phyloP scores from a whole-genome alignment of 2,329 filamentous ascomycete genomes.

The Aspergillus fructus region DNA sequence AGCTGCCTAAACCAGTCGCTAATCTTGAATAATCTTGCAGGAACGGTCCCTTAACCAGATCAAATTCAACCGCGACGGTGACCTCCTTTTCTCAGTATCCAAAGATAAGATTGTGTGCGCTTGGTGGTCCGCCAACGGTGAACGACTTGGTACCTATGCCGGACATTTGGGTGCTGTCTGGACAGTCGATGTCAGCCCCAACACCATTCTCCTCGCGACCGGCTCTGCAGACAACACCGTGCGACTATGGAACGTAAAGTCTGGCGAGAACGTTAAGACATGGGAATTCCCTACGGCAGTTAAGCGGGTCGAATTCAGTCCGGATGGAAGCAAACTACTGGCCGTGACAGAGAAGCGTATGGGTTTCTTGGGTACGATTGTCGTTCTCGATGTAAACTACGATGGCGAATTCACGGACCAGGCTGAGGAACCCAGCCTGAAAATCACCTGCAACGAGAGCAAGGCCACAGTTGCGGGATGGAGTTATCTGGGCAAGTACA shows the following conservation, averaged over 20 bases:
- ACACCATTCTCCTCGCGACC: conserved; percentile 85
- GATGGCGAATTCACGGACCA: conserved; percentile 77
- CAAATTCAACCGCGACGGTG: conserved; percentile 92
- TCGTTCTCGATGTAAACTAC: conserved; percentile 83
- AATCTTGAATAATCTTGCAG: conserved; percentile 35
- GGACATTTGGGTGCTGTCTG: conserved; percentile 98
- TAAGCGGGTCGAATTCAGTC: conserved; percentile 96
- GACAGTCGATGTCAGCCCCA: conserved; percentile 96
- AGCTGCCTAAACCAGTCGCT: not conserved
- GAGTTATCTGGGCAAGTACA: conserved; percentile 92
- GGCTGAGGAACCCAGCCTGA: conserved; percentile 75
- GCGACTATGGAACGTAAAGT: conserved; percentile 93
- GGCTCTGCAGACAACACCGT: conserved; percentile 98
- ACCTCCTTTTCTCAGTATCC: conserved; percentile 90
- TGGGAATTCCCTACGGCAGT: conserved; percentile 98
- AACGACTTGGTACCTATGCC: conserved; percentile 93
- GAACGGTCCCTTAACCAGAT: conserved; percentile 95
- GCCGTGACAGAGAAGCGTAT: conserved; percentile 98
- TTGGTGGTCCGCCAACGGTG: conserved; percentile 97
- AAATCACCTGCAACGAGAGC: conserved; percentile 90
- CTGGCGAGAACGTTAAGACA: conserved; percentile 87
- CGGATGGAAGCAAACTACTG: conserved; percentile 85
- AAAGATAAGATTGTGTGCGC: conserved; percentile 97
- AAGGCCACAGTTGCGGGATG: conserved; percentile 97
- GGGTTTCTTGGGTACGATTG: conserved; percentile 91